These are phyloP conservation scores for Salvia splendens DNA, from an alignment of 257 asterid genomes.

Conservation along the genomic window DNA sequence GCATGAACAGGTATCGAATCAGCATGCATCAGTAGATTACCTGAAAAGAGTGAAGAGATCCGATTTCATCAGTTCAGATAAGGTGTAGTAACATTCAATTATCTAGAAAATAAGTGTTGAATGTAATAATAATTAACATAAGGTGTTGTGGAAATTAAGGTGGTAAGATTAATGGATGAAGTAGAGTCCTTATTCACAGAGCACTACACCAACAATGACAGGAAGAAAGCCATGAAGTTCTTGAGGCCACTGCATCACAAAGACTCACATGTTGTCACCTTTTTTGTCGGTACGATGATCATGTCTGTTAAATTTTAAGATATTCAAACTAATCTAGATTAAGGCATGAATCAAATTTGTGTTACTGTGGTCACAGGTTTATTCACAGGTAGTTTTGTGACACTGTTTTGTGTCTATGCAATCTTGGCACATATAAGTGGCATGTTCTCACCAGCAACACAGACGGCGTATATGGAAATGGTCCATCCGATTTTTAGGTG, in stretches of 20 bases:
- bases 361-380: conserved; percentile 54
- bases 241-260: conserved; percentile 73
- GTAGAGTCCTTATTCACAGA: conserved; percentile 94
- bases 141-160: conserved; percentile 48
- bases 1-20: conserved; percentile 62
- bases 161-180: conserved; percentile 90
- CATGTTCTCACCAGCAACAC: conserved; percentile 63
- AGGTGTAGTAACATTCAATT: conserved; percentile 43
- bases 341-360: neutral
- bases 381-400: conserved; percentile 85
- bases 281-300: conserved; percentile 65
- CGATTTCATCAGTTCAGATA: conserved; percentile 83
- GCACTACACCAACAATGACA: conserved; percentile 86
- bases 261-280: conserved; percentile 90
- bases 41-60: conserved; percentile 78
- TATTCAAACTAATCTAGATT: neutral
- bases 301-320: neutral
- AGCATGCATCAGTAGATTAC: conserved; percentile 65
- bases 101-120: neutral
- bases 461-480: conserved; percentile 66
- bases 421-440: conserved; percentile 84
- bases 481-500: conserved; percentile 94
- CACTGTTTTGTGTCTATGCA: conserved; percentile 73
- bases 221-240: conserved; percentile 93
- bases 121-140: neutral